phyloP scores from a whole-genome alignment of 2,329 filamentous ascomycete genomes.

The Geosmithia morbida region DNA sequence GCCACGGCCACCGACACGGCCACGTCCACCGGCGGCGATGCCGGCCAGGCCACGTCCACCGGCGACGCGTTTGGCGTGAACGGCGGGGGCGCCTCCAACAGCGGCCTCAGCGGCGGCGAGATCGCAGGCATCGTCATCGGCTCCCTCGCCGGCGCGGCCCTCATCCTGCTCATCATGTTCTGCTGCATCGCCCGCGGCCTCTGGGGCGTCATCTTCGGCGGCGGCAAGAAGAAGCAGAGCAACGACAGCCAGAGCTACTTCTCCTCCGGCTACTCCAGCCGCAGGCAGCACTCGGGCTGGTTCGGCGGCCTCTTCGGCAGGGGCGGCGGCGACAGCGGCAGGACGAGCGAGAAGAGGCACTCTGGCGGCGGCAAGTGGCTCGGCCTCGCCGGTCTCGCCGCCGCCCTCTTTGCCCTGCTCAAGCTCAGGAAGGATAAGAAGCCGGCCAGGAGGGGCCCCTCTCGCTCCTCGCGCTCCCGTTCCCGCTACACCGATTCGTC shows the following conservation, averaged over 20 bases:
- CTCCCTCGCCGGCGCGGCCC: slow-evolving; percentile 47
- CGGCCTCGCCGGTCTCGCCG: slow-evolving; percentile 33
- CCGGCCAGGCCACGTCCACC: background rate
- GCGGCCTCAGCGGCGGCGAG: slow-evolving; percentile 50
- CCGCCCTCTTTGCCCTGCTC: slow-evolving; percentile 37
- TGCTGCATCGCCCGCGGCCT: slow-evolving; percentile 54
- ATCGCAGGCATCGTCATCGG: slow-evolving; percentile 75
- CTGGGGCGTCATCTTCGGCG: slow-evolving; percentile 51
- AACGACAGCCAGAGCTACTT: slow-evolving; percentile 51
- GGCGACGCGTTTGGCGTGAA: slow-evolving; percentile 9
- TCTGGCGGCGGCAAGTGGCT: slow-evolving; percentile 35
- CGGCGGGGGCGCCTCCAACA: slow-evolving; percentile 19
- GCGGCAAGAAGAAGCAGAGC: slow-evolving; percentile 36
- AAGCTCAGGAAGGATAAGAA: slow-evolving; percentile 38
- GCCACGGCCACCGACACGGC: slow-evolving; percentile 32
- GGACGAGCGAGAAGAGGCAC: slow-evolving; percentile 28
- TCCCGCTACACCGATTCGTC: slow-evolving; percentile 34
- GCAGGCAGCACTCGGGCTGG: slow-evolving; percentile 36
- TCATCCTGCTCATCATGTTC: slow-evolving; percentile 59
- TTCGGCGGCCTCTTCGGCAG: slow-evolving; percentile 33
- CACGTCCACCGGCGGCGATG: slow-evolving; percentile 33
- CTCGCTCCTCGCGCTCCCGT: slow-evolving; percentile 17
- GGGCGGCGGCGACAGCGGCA: background rate
- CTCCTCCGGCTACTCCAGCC: slow-evolving; percentile 33
- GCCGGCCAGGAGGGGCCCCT: slow-evolving; percentile 22